These are phyloP conservation scores for Euphorbia schlechtendalii DNA, from an alignment of 441 rosid genomes.

Conservation along the genomic window DNA sequence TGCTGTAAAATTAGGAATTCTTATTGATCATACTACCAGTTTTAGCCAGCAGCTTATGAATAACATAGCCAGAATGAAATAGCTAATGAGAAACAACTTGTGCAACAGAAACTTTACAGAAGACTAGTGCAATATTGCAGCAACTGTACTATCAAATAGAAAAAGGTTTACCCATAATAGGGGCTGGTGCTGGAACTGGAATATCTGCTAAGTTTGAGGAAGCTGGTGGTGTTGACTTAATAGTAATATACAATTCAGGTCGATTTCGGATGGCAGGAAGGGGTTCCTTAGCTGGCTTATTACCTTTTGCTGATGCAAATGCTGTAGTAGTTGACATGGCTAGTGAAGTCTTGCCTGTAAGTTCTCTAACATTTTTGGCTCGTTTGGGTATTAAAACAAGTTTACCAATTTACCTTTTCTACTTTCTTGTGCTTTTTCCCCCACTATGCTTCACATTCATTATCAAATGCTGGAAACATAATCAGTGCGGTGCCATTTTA, in stretches of 20 bases:
- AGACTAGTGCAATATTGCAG: slow-evolving; percentile 59
- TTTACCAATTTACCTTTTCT: not conserved
- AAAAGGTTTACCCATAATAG: slow-evolving; percentile 72
- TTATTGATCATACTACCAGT: not conserved
- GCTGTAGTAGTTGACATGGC: slow-evolving; percentile 94
- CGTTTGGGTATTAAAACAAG: not conserved
- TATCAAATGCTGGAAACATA: too few species aligned
- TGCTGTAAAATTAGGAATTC: not conserved
- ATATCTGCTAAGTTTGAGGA: slow-evolving; percentile 98
- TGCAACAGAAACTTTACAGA: slow-evolving; percentile 64
- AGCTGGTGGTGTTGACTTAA: slow-evolving; percentile 92
- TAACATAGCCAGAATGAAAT: slow-evolving; percentile 13
- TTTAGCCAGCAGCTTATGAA: not conserved
- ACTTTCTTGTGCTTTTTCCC: too few species aligned
- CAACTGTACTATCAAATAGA: slow-evolving; percentile 57
- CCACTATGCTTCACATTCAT: too few species aligned
- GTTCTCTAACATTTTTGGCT: slow-evolving; percentile 27
- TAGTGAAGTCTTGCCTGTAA: slow-evolving; percentile 88
- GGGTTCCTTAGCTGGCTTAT: slow-evolving; percentile 89
- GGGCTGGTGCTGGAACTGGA: slow-evolving; percentile 99
- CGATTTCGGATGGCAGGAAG: slow-evolving; percentile 99
- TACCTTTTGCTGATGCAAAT: slow-evolving; percentile 96
- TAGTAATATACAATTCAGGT: slow-evolving; percentile 86
- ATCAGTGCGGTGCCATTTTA: too few species aligned
- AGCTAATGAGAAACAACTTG: slow-evolving; percentile 14